A percentile compares a stretch with the other conserved stretches of the same genome.
These are phyloP conservation scores for Metschnikowia anglica DNA, from an alignment of 805 yeast genomes.

Conservation along the genomic window DNA sequence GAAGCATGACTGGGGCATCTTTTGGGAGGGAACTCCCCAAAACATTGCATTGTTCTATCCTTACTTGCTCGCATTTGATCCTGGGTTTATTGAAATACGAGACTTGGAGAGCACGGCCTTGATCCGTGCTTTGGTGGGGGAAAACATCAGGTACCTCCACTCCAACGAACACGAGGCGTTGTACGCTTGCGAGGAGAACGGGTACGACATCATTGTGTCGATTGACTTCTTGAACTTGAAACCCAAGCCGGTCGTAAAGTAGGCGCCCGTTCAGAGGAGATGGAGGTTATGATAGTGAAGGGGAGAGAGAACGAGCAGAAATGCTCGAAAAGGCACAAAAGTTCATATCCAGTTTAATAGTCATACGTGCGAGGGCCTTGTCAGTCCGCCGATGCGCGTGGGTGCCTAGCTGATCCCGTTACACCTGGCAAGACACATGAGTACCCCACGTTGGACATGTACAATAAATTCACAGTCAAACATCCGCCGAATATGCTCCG, in stretches of 20 bases:
- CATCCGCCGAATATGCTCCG: too few species aligned
- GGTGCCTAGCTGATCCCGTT: too few species aligned
- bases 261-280: background rate
- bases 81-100: slow-evolving; percentile 86
- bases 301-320: background rate
- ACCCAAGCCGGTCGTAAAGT: slow-evolving; percentile 26
- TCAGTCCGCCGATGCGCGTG: too few species aligned
- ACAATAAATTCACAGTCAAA: too few species aligned
- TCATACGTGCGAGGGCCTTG: too few species aligned
- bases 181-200: slow-evolving; percentile 88
- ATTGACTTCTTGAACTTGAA: slow-evolving; percentile 78
- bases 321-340: too few species aligned
- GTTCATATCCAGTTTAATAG: too few species aligned
- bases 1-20: slow-evolving; percentile 87
- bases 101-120: slow-evolving; percentile 86
- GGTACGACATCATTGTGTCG: slow-evolving; percentile 88
- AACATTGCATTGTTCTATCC: slow-evolving; percentile 94
- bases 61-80: slow-evolving; percentile 85
- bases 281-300: background rate
- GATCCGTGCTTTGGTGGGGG: slow-evolving; percentile 87
- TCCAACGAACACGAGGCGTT: slow-evolving; percentile 90
- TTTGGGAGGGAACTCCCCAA: slow-evolving; percentile 97
- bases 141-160: slow-evolving; percentile 84
- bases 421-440: too few species aligned
- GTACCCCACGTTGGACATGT: too few species aligned